Base-by-base conservation (phyloP, 208 protist species). In the Wallacemonas sp. region DNA sequence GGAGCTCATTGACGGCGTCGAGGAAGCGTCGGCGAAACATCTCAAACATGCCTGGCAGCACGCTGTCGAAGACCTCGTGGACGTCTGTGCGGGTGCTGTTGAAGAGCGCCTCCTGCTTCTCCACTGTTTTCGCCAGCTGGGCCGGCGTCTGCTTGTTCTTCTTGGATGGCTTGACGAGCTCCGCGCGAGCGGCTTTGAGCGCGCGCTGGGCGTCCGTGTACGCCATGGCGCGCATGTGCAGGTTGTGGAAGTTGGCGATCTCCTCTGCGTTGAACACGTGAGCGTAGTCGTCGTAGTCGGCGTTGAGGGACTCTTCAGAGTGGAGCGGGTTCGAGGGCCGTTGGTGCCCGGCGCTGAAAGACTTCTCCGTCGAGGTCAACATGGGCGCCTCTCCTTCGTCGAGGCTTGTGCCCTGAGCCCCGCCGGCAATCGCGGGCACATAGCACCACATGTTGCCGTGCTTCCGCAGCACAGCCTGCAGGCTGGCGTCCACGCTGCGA, bases 151-250 rank as follows among this genome's bases (percentile, higher is more conserved):
- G 18, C 18, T 59, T 48, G 28, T 67, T 63, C 0, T 57, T 25
- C 57, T 65, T 65, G 0, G 55, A 18, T 36, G 62, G 45, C 57
- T 69, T 66, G 55, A 32, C 38, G 20, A 45, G 26, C 64, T 76
- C 63, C 31, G 32, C 26, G 25, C 62, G 23, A 18, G 32, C 32
- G 8, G 4, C 46, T 14, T 41, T n/a, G n/a, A 68, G 44, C 26
- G 29, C 62, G 16, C 18, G 54, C 5, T 26, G 23, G 2, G 55
- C 45, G 0, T 48, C 20, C 42, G 20, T 28, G 22, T 59, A 25
- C 5, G 10, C 23, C 1, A 14, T 10, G 3, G 32, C 44, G 3
- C n/a, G 45, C 42, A 23, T 22, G 46, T 62, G 50, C 23, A 69
- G 61, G 16, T 25, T 38, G 33, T 52, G 20, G 14, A 74, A 50